phyloP scores from a whole-genome alignment of 1,139 yeast genomes.

The Yamadazyma epiphylla region DNA sequence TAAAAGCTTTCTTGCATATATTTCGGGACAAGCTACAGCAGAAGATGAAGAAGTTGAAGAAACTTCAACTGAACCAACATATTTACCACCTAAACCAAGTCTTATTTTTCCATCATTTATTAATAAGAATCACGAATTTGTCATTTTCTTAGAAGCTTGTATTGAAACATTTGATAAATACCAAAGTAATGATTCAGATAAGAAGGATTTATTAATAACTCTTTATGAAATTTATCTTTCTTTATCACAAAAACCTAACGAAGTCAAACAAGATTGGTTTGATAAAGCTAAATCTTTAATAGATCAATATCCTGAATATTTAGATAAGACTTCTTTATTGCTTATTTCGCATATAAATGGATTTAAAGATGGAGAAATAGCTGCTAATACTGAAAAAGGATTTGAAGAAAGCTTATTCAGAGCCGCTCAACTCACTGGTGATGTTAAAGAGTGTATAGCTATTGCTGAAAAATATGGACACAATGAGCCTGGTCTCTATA shows the following conservation, averaged over 20 bases:
- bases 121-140: slow-evolving; percentile 82
- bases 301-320: slow-evolving; percentile 30
- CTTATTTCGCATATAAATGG: slow-evolving; percentile 65
- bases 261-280: slow-evolving; percentile 50
- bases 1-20: slow-evolving; percentile 63
- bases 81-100: slow-evolving; percentile 89
- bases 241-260: slow-evolving; percentile 41
- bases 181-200: slow-evolving; percentile 69
- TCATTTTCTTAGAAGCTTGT: slow-evolving; percentile 91
- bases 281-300: slow-evolving; percentile 58
- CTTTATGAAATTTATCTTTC: slow-evolving; percentile 78
- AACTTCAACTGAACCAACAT: slow-evolving; percentile 50
- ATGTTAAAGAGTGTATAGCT: slow-evolving; percentile 53
- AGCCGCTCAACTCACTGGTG: slow-evolving; percentile 55
- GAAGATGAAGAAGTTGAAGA: slow-evolving; percentile 13
- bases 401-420: slow-evolving; percentile 65
- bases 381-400: slow-evolving; percentile 37
- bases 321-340: slow-evolving; percentile 61
- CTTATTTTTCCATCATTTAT: slow-evolving; percentile 83
- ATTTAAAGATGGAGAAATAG: slow-evolving; percentile 46
- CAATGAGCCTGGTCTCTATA: slow-evolving; percentile 60
- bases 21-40: slow-evolving; percentile 32
- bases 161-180: slow-evolving; percentile 72
- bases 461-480: slow-evolving; percentile 60
- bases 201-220: slow-evolving; percentile 69